A percentile compares a stretch with the other conserved stretches of the same genome.
phyloP scores from a whole-genome alignment of 2,329 filamentous ascomycete genomes.

The Penicillium glabrum region DNA sequence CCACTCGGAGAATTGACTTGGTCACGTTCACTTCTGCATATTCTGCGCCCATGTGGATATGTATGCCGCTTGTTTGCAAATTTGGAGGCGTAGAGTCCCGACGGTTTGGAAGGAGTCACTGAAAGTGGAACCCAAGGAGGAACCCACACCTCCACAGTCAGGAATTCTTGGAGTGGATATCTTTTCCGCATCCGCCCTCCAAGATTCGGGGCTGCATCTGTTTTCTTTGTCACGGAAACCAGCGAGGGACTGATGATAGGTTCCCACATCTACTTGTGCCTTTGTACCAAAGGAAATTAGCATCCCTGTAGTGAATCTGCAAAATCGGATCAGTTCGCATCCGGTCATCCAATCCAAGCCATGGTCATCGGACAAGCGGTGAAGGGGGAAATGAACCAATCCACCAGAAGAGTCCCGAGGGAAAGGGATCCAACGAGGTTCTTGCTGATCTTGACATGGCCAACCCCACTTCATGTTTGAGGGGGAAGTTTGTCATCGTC shows the following conservation, averaged over 20 bases:
- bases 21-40: neutral
- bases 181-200: conserved; percentile 9
- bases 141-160: conserved; percentile 11
- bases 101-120: neutral
- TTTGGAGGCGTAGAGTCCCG: conserved; percentile 4
- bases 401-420: conserved; percentile 18
- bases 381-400: conserved; percentile 15
- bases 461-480: conserved; percentile 15
- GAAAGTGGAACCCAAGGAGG: neutral
- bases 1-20: neutral
- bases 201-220: neutral
- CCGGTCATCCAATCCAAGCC: neutral
- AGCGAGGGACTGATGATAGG: neutral
- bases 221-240: neutral
- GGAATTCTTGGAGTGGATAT: conserved; percentile 6
- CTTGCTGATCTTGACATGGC: conserved; percentile 19
- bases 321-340: neutral
- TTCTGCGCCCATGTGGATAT: neutral
- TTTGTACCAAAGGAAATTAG: neutral
- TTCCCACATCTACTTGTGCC: neutral
- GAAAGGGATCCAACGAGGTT: conserved; percentile 22
- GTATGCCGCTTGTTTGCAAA: neutral
- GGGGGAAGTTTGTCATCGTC: conserved; percentile 7
- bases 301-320: conserved; percentile 11
- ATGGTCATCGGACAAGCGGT: conserved; percentile 22